Base-by-base conservation (phyloP, 2,329 filamentous ascomycete genomes). In the Fusarium oligoseptatum region DNA sequence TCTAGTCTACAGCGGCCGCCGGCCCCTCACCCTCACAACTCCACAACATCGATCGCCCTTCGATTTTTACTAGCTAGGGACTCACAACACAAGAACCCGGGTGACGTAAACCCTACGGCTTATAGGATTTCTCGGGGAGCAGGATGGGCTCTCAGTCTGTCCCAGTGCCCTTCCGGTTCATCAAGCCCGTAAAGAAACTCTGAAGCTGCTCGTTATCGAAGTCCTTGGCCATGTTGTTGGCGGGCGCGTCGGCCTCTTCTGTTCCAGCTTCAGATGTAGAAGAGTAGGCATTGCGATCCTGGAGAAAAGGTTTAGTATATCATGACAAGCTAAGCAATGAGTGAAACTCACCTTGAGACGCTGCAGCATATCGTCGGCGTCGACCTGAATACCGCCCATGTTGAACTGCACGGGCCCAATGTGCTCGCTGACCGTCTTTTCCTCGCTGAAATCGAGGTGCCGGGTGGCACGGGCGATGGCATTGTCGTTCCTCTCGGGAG, bases 321-420 rank as follows among this genome's bases (percentile, higher is more conserved):
- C 41, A 4, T 27, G 10, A 15, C 1, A 22, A 45, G 11, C 10
- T 9, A 36, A 15, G 8, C 20, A 29, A 8, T 17, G 6, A n/a
- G 39, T 3, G 15, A 17, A 20, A 29, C 84, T 79, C 84, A 96
- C 94, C 90, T 95, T 95, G 70, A 97, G 87, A 77, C 93, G 91
- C 82, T 95, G 93, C 67, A 98, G 85, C 93, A 97, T 97, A 79
- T 98, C 95, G 80, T 98, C 95, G 10, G 95, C 95, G 83, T 98
- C 95, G 34, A 98, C 94, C 81, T 98, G 95, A 73, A 99, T 98
- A 63, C 97, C 97, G 48, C 97, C 97, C 89, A 99, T 97, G 82
- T 99, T 99, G 85, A 98, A 98, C 80, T 98, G 95, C 74, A 98
- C 95, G 1, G 95, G 95, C 0, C 95, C 95, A 79, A 98, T 97